These are phyloP conservation scores for Euphorbia pulcherrima DNA, from an alignment of 345 rosid species.

Conservation along the genomic window DNA sequence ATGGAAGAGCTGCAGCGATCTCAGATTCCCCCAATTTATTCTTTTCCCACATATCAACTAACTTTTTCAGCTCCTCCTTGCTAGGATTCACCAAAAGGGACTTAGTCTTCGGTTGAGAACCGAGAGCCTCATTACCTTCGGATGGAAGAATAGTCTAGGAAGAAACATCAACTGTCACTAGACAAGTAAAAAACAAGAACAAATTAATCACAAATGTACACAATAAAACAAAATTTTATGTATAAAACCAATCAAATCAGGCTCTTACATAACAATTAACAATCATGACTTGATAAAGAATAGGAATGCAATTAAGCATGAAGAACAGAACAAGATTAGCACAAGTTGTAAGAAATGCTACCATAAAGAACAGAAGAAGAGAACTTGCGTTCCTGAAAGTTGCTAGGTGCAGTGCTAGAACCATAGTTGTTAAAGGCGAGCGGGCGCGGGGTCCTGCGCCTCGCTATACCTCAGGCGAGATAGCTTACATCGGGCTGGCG, in stretches of 20 bases:
- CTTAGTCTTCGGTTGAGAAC: neutral
- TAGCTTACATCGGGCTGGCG: no score
- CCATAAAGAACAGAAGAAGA: no score
- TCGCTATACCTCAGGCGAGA: no score
- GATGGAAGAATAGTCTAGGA: neutral
- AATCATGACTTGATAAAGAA: no score
- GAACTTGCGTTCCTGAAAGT: no score
- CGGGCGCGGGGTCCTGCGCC: no score
- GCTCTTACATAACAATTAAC: no score
- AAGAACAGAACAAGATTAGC: no score
- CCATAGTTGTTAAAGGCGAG: neutral
- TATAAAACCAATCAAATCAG: no score
- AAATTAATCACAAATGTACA: neutral
- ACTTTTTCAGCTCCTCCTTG: neutral
- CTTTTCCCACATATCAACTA: neutral
- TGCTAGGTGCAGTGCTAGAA: no score
- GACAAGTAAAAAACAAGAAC: neutral
- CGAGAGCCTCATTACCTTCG: neutral
- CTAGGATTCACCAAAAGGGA: neutral
- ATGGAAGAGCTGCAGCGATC: slow-evolving; percentile 8
- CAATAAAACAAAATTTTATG: neutral
- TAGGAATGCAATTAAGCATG: no score
- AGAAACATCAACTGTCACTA: neutral
- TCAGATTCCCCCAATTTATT: neutral
- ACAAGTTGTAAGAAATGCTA: no score